Base-by-base conservation (phyloP, 371 early-diverging fungal species). In the Mucor piriformis region DNA sequence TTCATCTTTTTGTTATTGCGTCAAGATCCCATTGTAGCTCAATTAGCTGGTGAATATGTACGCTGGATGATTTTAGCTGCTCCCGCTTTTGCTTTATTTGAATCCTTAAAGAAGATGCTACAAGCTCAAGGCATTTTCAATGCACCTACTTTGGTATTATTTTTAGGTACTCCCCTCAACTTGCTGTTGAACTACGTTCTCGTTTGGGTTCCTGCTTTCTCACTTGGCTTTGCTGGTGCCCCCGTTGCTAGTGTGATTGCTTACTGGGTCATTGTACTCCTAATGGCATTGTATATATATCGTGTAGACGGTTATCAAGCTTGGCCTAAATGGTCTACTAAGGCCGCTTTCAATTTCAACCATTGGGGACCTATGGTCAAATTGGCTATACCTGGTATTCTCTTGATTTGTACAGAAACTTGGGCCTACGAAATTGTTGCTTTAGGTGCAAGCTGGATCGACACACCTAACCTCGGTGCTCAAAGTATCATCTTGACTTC, bases 81-180 rank as follows among this genome's bases (percentile, higher is more conserved):
- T 8, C 83, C 89, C 10, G 89, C 94, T 0, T 86, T 80, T 73
- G 71, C 92, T 52, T 70, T 79, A 27, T 86, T 89, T 73, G 92
- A 93, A 50, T 83, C 90, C 44, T 63, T 92, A 35, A 89, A 88
- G 63, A 82, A 90, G 51, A 92, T 81, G 64, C 66, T 94, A 18
- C 91, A 92, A 57, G 88, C 90, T 0, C 95, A 94, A 77, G 89
- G 91, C 12, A 77, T 88, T 56, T 92, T 93, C 86, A 77, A 83
- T 20, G 92, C 92, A 6, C 79, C 82, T 43, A 88, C 92, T 15
- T 73, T 69, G 51, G 83, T 93, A 12, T 68, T 89, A 24, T 35
- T 86, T 20, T 64, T 90, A 13, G 85, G 82, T 8, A 65, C 88
- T 6, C 92, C 92, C 16, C 44, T 92, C 57, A 92, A 92, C 61